Evolutionary conservation across 441 rosid genomes (phyloP).

Genomic region (Melastoma candidum): DNA sequence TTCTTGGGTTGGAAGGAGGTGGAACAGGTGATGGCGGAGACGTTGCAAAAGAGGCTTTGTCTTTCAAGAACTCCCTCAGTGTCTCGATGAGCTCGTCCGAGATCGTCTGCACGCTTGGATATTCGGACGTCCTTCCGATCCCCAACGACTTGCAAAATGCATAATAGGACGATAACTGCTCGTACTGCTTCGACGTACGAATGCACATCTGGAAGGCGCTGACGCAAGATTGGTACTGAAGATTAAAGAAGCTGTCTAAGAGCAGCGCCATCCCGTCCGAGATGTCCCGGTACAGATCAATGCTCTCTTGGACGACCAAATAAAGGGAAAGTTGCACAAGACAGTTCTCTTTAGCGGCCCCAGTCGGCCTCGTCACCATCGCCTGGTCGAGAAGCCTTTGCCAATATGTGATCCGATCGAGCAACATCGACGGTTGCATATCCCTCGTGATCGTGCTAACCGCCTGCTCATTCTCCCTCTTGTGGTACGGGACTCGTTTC

Average conservation of each 20-base stretch:
- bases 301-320: slow-evolving; percentile 57
- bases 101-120: slow-evolving; percentile 62
- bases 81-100: slow-evolving; percentile 68
- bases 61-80: slow-evolving; percentile 66
- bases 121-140: slow-evolving; percentile 68
- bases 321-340: slow-evolving; percentile 45
- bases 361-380: slow-evolving; percentile 52
- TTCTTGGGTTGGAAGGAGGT: slow-evolving; percentile 3
- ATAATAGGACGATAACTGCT: slow-evolving; percentile 50
- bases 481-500: slow-evolving; percentile 24
- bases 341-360: slow-evolving; percentile 42
- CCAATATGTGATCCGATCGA: slow-evolving; percentile 57
- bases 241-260: slow-evolving; percentile 66
- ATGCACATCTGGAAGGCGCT: slow-evolving; percentile 52
- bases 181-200: slow-evolving; percentile 56
- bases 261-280: slow-evolving; percentile 55
- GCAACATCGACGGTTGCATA: slow-evolving; percentile 56
- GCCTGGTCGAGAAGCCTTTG: slow-evolving; percentile 73
- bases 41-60: slow-evolving; percentile 46
- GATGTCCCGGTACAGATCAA: slow-evolving; percentile 64
- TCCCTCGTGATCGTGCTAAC: slow-evolving; percentile 25
- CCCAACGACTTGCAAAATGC: slow-evolving; percentile 39
- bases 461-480: slow-evolving; percentile 17
- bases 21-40: slow-evolving; percentile 22
- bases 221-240: slow-evolving; percentile 55